Conservation (phyloP, 2,329 filamentous ascomycete species). For the Sporothrix globosa region DNA sequence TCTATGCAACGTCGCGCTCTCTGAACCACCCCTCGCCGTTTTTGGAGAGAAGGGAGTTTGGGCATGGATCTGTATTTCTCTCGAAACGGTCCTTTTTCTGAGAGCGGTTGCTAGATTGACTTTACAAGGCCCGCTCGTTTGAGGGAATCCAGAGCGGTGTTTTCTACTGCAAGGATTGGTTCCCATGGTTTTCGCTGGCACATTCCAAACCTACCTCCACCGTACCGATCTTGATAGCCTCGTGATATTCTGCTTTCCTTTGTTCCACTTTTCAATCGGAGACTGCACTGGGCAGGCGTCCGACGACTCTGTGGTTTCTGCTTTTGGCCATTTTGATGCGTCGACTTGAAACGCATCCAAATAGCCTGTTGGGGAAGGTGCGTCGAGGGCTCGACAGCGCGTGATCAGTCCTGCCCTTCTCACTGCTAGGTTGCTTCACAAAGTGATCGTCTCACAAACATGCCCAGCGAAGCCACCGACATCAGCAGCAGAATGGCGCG, state of each 20-base stretch:
- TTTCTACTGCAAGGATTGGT: slow-evolving; percentile 35
- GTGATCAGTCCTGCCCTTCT: background rate
- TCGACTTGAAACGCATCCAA: background rate
- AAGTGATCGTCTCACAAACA: background rate
- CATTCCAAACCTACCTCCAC: slow-evolving; percentile 24
- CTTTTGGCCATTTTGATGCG: background rate
- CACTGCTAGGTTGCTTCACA: background rate
- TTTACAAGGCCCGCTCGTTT: slow-evolving; percentile 38
- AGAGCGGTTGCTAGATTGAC: slow-evolving; percentile 38
- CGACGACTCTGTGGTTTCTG: background rate
- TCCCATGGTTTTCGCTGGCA: slow-evolving; percentile 39
- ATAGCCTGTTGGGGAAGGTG: slow-evolving; percentile 13
- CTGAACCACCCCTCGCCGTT: slow-evolving; percentile 4
- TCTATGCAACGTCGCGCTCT: slow-evolving; percentile 36
- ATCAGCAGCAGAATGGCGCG: slow-evolving; percentile 4
- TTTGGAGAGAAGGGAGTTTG: slow-evolving; percentile 24
- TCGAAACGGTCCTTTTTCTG: background rate
- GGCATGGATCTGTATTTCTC: background rate
- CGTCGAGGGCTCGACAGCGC: background rate
- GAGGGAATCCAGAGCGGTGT: slow-evolving; percentile 37
- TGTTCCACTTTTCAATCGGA: background rate
- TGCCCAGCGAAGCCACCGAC: background rate
- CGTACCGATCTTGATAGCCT: background rate
- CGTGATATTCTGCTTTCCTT: background rate
- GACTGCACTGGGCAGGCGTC: background rate